phyloP scores from a whole-genome alignment of 2,329 filamentous ascomycete species.

The Epichloe coenophiala region DNA sequence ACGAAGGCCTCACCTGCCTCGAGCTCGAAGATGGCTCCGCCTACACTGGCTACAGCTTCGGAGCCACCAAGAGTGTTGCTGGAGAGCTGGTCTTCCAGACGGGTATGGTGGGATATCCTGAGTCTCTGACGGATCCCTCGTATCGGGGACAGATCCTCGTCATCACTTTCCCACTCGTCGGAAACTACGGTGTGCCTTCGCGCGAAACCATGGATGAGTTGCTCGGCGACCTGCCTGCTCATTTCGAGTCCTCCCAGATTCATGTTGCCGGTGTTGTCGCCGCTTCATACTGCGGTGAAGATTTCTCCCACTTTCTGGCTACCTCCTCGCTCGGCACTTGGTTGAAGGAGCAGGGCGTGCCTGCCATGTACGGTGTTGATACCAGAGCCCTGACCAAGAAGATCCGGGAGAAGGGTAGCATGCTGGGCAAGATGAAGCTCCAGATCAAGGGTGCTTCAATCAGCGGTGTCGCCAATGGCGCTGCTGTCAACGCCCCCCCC shows the following conservation, averaged over 20 bases:
- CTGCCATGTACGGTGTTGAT: constrained; percentile 90
- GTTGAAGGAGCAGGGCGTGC: constrained; percentile 91
- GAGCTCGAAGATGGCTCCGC: constrained; percentile 86
- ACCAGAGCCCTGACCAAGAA: constrained; percentile 88
- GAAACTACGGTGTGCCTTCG: constrained; percentile 89
- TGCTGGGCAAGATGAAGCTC: constrained; percentile 81
- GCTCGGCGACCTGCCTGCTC: constrained; percentile 70
- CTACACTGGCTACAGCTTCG: constrained; percentile 93
- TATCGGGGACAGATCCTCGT: constrained; percentile 91
- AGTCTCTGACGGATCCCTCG: constrained; percentile 79
- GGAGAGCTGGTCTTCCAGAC: constrained; percentile 99
- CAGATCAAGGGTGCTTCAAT: constrained; percentile 34
- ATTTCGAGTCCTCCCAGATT: constrained; percentile 88
- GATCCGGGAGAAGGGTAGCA: constrained; percentile 87
- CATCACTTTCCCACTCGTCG: constrained; percentile 87
- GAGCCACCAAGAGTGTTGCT: constrained; percentile 83
- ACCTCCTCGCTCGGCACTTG: constrained; percentile 81
- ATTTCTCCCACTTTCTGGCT: constrained; percentile 90
- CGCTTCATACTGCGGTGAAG: constrained; percentile 84
- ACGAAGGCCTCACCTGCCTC: constrained; percentile 62
- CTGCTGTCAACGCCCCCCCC: constrained; percentile 15
- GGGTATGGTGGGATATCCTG: constrained; percentile 97
- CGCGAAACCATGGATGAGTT: constrained; percentile 74
- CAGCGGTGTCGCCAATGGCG: constrained; percentile 27
- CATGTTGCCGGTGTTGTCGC: constrained; percentile 87